Evolutionary conservation across 371 early-diverging fungal genomes (phyloP).

Genomic region (Syncephalastrum racemosum): DNA sequence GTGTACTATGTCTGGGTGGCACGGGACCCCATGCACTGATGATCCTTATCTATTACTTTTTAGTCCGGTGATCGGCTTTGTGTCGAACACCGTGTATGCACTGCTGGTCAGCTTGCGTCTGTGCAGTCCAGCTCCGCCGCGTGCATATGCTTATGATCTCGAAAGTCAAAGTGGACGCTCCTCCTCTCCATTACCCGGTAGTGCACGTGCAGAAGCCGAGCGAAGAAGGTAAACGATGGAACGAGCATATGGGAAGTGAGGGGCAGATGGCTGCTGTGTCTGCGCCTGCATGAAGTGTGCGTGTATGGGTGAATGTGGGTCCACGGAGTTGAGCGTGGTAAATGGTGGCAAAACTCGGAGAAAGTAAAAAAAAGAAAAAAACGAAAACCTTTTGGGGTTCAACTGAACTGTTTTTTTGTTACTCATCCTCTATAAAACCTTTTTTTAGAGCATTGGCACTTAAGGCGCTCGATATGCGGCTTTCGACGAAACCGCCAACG

Average conservation of each 20-base stretch:
- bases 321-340: too few species aligned
- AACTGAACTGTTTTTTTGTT: too few species aligned
- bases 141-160: conserved; percentile 46
- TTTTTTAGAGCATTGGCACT: conserved; percentile 57
- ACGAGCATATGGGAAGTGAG: neutral
- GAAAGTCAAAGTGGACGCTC: conserved; percentile 41
- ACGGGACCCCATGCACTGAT: neutral
- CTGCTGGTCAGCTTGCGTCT: conserved; percentile 47
- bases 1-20: too few species aligned
- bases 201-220: conserved; percentile 66
- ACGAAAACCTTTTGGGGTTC: too few species aligned
- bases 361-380: too few species aligned
- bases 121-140: conserved; percentile 46
- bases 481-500: conserved; percentile 33
- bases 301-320: too few species aligned
- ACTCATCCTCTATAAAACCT: too few species aligned
- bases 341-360: too few species aligned
- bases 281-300: too few species aligned
- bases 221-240: conserved; percentile 48
- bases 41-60: neutral
- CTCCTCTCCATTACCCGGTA: conserved; percentile 49
- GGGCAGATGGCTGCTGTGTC: too few species aligned
- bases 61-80: conserved; percentile 53
- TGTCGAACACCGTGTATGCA: conserved; percentile 50
- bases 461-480: conserved; percentile 64